phyloP scores from a whole-genome alignment of 2,329 filamentous ascomycete genomes.

The Aureobasidium subglaciale region DNA sequence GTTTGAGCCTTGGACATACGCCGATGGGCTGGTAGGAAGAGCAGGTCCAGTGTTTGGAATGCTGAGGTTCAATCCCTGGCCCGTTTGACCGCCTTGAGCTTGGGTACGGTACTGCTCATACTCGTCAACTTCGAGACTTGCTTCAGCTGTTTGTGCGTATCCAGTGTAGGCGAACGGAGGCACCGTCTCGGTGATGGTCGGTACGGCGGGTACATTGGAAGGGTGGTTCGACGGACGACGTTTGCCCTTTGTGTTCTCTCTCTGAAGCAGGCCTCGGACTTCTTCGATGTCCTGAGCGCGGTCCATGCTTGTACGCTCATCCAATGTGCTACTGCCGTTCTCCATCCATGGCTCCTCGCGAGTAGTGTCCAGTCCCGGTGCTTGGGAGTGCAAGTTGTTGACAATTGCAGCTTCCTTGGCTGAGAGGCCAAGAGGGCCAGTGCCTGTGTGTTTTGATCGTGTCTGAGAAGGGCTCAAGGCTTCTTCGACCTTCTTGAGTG shows the following conservation, averaged over 20 bases:
- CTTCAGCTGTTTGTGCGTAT: slow-evolving; percentile 9
- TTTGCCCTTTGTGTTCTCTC: slow-evolving; percentile 39
- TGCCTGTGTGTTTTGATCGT: slow-evolving; percentile 22
- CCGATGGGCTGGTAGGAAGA: slow-evolving; percentile 11
- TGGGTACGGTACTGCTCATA: slow-evolving; percentile 13
- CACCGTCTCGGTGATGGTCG: slow-evolving; percentile 13
- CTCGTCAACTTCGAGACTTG: slow-evolving; percentile 9
- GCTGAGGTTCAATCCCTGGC: neutral
- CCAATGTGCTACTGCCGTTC: slow-evolving; percentile 30
- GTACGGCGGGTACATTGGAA: slow-evolving; percentile 9
- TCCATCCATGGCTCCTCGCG: slow-evolving; percentile 42
- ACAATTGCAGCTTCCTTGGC: slow-evolving; percentile 35
- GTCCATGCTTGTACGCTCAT: slow-evolving; percentile 36
- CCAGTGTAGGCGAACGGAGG: slow-evolving; percentile 8
- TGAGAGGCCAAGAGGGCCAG: slow-evolving; percentile 28
- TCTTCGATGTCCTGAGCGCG: slow-evolving; percentile 29
- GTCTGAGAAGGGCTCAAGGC: neutral
- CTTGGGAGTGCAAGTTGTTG: slow-evolving; percentile 37
- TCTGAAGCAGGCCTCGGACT: slow-evolving; percentile 37
- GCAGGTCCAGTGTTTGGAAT: slow-evolving; percentile 12
- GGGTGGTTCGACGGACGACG: slow-evolving; percentile 26
- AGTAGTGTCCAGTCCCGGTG: slow-evolving; percentile 35
- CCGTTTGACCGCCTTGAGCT: neutral
- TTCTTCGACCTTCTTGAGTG: slow-evolving; percentile 30
- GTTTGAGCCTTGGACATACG: slow-evolving; percentile 9